phyloP scores from a whole-genome alignment of 1,284 basidiomycete species.

The Tilletia setariae region DNA sequence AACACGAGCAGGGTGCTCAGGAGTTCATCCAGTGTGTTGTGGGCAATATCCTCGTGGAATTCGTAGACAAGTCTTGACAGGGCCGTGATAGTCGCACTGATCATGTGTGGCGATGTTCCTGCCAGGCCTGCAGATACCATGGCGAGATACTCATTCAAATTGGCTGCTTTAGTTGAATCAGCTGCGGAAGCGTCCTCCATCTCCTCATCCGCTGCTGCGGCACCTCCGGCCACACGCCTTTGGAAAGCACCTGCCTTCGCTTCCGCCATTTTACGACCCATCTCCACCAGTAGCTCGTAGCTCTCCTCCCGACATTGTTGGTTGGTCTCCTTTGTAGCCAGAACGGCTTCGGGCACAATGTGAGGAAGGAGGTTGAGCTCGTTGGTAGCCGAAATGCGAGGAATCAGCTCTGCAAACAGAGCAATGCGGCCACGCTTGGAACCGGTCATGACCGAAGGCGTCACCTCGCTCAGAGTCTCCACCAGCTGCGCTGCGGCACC shows the following conservation, averaged over 20 bases:
- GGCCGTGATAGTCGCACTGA: slow-evolving; percentile 91
- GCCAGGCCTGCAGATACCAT: slow-evolving; percentile 96
- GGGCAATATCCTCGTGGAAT: slow-evolving; percentile 72
- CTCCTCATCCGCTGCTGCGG: slow-evolving; percentile 34
- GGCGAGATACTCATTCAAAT: slow-evolving; percentile 85
- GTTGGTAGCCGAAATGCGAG: slow-evolving; percentile 64
- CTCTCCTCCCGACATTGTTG: slow-evolving; percentile 84
- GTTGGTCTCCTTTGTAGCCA: slow-evolving; percentile 97
- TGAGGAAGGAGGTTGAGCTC: slow-evolving; percentile 80
- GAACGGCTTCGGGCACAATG: slow-evolving; percentile 86
- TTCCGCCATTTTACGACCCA: slow-evolving; percentile 86
- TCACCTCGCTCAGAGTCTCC: slow-evolving; percentile 36
- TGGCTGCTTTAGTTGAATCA: slow-evolving; percentile 59
- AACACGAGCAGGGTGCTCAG: slow-evolving; percentile 84
- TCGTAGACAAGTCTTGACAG: slow-evolving; percentile 92
- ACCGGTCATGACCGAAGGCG: slow-evolving; percentile 67
- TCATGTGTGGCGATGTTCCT: slow-evolving; percentile 93
- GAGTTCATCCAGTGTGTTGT: slow-evolving; percentile 78
- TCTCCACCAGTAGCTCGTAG: slow-evolving; percentile 83
- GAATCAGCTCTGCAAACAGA: slow-evolving; percentile 72
- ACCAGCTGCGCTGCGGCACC: slow-evolving; percentile 37
- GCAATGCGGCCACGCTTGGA: slow-evolving; percentile 82
- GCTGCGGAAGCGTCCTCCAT: slow-evolving; percentile 57
- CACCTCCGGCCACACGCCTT: slow-evolving; percentile 66
- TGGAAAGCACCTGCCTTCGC: slow-evolving; percentile 72